Percentiles rank a stretch among this genome's conserved stretches.
These are phyloP conservation scores for Nannochloropsis oceanica DNA, from an alignment of 108 stramenopile genomes.

Conservation along the genomic window DNA sequence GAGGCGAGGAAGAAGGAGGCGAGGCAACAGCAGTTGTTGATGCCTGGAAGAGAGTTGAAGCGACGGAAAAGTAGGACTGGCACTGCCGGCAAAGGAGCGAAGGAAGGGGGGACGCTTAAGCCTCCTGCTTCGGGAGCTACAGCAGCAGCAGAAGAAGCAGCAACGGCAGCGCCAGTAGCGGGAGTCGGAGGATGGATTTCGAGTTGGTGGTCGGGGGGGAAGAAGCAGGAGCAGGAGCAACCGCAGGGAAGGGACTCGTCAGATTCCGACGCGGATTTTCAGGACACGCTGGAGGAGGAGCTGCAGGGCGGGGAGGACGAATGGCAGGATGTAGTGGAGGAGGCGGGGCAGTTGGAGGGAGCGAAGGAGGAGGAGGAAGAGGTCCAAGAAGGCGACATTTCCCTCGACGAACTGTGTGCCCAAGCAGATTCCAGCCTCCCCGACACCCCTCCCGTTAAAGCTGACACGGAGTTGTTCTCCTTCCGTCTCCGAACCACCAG, in stretches of 20 bases:
- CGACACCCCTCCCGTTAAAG: not conserved
- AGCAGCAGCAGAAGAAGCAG: not conserved
- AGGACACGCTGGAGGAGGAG: not conserved
- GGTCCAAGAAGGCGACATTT: not conserved
- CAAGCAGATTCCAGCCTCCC: not conserved
- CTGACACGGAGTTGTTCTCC: not conserved
- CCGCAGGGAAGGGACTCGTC: not conserved
- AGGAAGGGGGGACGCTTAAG: not conserved
- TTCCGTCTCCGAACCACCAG: not conserved
- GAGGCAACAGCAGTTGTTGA: not conserved
- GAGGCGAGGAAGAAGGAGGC: not conserved
- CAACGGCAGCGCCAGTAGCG: not conserved
- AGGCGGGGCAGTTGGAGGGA: not conserved
- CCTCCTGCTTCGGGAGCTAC: not conserved
- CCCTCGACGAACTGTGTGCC: not conserved
- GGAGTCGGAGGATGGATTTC: not conserved
- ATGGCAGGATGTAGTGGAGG: not conserved
- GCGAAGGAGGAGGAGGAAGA: not conserved
- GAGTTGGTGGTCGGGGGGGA: not conserved
- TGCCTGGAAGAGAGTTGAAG: not conserved
- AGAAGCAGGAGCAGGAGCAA: not conserved
- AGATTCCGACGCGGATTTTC: not conserved
- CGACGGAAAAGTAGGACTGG: not conserved
- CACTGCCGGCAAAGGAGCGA: not conserved
- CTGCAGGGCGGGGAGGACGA: not conserved